phyloP scores from a whole-genome alignment of 495 filamentous ascomycete genomes.

The Podospora didyma region DNA sequence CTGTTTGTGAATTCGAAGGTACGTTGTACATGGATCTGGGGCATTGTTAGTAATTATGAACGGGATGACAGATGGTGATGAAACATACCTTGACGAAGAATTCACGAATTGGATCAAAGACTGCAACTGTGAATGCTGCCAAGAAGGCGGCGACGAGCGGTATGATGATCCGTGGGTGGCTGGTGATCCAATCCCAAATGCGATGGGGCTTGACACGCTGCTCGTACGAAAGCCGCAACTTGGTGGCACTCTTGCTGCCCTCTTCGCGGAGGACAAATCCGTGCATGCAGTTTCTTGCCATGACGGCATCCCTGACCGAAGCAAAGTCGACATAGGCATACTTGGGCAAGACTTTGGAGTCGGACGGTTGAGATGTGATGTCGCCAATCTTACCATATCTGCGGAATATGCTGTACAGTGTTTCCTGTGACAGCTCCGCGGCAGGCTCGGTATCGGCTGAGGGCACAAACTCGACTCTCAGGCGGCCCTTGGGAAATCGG shows the following conservation, averaged over 20 bases:
- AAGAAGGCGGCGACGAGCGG: slow-evolving; percentile 74
- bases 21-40: slow-evolving; percentile 67
- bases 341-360: slow-evolving; percentile 77
- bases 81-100: slow-evolving; percentile 71
- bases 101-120: slow-evolving; percentile 90
- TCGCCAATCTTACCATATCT: slow-evolving; percentile 84
- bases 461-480: slow-evolving; percentile 82
- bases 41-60: slow-evolving; percentile 1
- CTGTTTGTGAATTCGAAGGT: slow-evolving; percentile 69
- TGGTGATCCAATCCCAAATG: slow-evolving; percentile 85
- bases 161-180: slow-evolving; percentile 84
- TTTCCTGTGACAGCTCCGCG: slow-evolving; percentile 78
- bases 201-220: slow-evolving; percentile 68
- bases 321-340: slow-evolving; percentile 77
- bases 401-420: slow-evolving; percentile 81
- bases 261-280: slow-evolving; percentile 68
- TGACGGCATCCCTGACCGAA: slow-evolving; percentile 65
- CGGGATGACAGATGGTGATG: too few relatives aligned
- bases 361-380: slow-evolving; percentile 71
- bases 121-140: slow-evolving; percentile 77
- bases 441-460: slow-evolving; percentile 51
- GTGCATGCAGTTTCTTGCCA: slow-evolving; percentile 91
- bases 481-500: slow-evolving; percentile 66
- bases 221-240: slow-evolving; percentile 77
- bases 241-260: slow-evolving; percentile 70